These are phyloP conservation scores for Butyriboletus appendiculatus DNA, from an alignment of 1,284 basidiomycete genomes.

Conservation along the genomic window DNA sequence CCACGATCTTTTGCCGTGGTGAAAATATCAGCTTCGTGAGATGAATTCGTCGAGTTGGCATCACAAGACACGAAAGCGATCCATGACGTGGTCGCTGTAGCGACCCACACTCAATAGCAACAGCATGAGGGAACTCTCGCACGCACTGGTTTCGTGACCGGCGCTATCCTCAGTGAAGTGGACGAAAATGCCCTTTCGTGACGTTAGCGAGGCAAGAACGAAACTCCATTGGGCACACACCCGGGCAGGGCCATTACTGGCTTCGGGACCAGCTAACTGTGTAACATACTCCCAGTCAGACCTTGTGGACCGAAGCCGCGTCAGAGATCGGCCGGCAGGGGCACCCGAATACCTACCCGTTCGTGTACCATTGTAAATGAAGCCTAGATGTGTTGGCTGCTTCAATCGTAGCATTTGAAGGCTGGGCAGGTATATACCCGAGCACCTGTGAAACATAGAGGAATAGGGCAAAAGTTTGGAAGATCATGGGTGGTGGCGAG, in stretches of 20 bases:
- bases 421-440: conserved; percentile 71
- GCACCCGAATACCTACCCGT: conserved; percentile 40
- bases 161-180: conserved; percentile 70
- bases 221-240: conserved; percentile 36
- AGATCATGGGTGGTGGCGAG: conserved; percentile 16
- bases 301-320: conserved; percentile 33
- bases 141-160: conserved; percentile 41
- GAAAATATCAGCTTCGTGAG: conserved; percentile 69
- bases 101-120: conserved; percentile 10
- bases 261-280: conserved; percentile 50
- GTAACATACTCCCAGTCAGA: conserved; percentile 56
- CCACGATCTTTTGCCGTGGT: conserved; percentile 76
- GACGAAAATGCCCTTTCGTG: conserved; percentile 66
- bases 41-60: conserved; percentile 64
- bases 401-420: conserved; percentile 63
- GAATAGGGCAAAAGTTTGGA: not conserved
- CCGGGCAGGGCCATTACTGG: conserved; percentile 51
- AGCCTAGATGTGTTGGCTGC: conserved; percentile 58
- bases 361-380: conserved; percentile 61
- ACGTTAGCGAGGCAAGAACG: conserved; percentile 5
- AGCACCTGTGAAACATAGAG: conserved; percentile 10
- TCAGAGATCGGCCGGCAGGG: conserved; percentile 9
- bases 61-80: conserved; percentile 87
- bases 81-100: conserved; percentile 77
- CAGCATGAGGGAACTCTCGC: conserved; percentile 3